Evolutionary conservation across 768 basidiomycete species (phyloP), one percentile per base, ranked within the genome.

Genomic region (Naganishia vishniacii): DNA sequence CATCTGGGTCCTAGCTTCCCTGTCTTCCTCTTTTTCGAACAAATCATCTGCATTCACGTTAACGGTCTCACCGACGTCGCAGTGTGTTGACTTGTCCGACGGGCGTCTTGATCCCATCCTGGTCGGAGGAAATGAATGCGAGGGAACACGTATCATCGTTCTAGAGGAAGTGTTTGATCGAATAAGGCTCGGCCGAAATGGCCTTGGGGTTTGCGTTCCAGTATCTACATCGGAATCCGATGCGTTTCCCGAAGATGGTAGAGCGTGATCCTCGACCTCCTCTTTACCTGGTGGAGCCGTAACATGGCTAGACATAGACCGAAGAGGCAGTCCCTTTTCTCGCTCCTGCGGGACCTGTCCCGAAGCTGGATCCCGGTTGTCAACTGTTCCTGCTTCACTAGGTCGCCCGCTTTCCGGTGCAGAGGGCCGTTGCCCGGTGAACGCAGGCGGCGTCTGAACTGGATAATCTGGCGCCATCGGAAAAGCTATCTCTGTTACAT

Each of bases 41-140:
- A 59, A 13, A 26, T 44, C 59, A 31, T 60, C 59, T 31, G 41
- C 59, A 60, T 60, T 56, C n/a, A 56, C 53, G 3, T 7, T 40
- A 20, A 8, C 37, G 12, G 37, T 25, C 53, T 26, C 53, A 7
- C 37, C 53, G 18, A 4, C 49, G 7, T 31, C 49, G 2, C n/a
- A 9, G 18, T 40, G 37, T 16, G n/a, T 34, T n/a, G 31, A 51
- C n/a, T 25, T 51, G n/a, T 51, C 18, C 18, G 49, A 51, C 6
- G 49, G 29, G n/a, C 49, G 31, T 20, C 49, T 28, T 7, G 49
- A 31, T 28, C n/a, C 12, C 4, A 11, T 15, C 4, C 26, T 31
- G 20, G n/a, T 20, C 6, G 49, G 49, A 13, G 53, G 53, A 13
- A 40, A 32, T 1, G 53, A 56, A 9, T 56, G 53, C 2, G 53